Base-by-base conservation (phyloP, 306 rosid genomes). In the Inga laurina region DNA sequence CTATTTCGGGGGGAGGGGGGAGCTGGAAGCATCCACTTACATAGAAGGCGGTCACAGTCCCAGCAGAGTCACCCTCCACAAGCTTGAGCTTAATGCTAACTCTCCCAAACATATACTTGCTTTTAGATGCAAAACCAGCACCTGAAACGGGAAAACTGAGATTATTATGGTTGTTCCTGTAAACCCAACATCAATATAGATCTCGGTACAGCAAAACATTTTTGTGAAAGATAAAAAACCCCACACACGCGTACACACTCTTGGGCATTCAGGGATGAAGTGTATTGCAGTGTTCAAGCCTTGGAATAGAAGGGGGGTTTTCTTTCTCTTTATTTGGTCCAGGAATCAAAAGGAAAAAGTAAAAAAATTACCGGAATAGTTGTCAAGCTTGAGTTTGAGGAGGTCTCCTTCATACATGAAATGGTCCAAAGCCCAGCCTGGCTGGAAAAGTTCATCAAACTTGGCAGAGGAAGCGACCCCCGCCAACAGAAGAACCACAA, bases 21-120 rank as follows among this genome's bases (percentile, higher is more conserved):
- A 27, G n/a, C 16, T 44, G 66, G 15, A n/a, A 5, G 27, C 14
- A 22, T 56, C 10, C 34, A 80, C 98, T 91, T 76, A 92, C 99
- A 84, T 94, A 96, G 87, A 88, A 94, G 76, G 99, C 98, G 30
- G 98, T 94, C 13, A 96, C 99, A 1, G 98, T 94, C 89, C 99
- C 98, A 27, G 98, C 97, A 41, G 99, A 96, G 77, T 96, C 97
- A 16, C 98, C 99, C 84, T 91, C 92, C 9, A 96, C 78, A 77
- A 96, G 99, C 88, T 96, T 96, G 61, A 96, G 90, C 64, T 92
- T 92, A 27, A 94, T 76, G 56, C 85, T 87, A 27, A 92, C 99
- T 83, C 89, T 96, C 21, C 99, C 99, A 78, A 92, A 96, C 99
- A 94, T 65, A 72, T 90, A 94, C 73, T 87, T 94, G 86, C 67